Percentiles rank a stretch among this genome's conserved stretches.
These are phyloP conservation scores for Fusarium gaditjirri DNA, from an alignment of 2,329 filamentous ascomycete species.

Conservation along the genomic window DNA sequence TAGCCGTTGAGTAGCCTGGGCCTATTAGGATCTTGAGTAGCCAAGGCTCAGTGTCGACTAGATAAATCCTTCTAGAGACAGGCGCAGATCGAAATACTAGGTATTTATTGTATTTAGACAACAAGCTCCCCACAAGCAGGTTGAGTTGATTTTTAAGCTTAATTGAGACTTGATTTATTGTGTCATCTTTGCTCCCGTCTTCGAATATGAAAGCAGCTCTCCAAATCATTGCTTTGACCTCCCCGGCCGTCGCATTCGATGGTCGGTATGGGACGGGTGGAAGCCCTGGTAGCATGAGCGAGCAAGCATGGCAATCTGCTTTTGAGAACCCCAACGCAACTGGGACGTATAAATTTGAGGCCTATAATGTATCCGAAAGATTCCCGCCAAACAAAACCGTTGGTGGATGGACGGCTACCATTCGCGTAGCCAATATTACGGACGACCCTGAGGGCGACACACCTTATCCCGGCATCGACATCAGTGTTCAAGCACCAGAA, in stretches of 20 bases:
- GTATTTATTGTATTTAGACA: not conserved
- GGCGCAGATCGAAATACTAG: not conserved
- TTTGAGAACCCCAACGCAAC: conserved; percentile 22
- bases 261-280: not conserved
- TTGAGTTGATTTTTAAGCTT: not conserved
- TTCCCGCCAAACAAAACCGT: conserved; percentile 15
- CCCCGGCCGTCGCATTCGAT: conserved; percentile 2
- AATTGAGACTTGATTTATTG: not conserved
- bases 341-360: conserved; percentile 9
- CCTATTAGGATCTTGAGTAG: not conserved
- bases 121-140: not conserved
- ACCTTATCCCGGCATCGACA: conserved; percentile 11
- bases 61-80: not conserved
- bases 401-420: conserved; percentile 10
- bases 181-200: not conserved
- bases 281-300: conserved; percentile 1
- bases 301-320: conserved; percentile 10
- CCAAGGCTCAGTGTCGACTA: not conserved
- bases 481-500: conserved; percentile 17
- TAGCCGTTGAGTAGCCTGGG: not conserved
- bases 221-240: not conserved
- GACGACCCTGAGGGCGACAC: conserved; percentile 2
- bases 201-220: not conserved
- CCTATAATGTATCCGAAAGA: conserved; percentile 9
- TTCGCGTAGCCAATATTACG: conserved; percentile 21